Base-by-base conservation (phyloP, 208 protist genomes). In the Strigomonas culicis region DNA sequence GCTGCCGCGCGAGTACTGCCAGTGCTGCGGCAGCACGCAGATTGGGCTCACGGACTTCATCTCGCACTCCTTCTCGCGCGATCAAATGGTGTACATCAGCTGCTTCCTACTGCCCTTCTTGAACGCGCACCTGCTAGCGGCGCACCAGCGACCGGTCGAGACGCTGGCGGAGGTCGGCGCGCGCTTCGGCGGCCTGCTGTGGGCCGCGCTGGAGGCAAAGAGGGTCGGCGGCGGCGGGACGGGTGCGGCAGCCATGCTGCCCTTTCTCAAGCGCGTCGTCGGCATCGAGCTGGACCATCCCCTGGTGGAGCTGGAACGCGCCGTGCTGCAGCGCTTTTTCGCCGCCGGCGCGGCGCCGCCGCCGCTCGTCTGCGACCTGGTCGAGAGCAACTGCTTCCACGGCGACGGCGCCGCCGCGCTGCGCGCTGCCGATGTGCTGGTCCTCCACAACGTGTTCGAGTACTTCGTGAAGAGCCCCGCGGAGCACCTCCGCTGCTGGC, bases 381-480 rank as follows among this genome's bases (percentile, higher is more conserved):
- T 91, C 13, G 61, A 84, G 46, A 82, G 79, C 59, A 56, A 82
- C 59, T 94, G 84, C 66, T 86, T 94, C 63, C 72, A 77, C 4
- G 85, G 77, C 11, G 59, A 66, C 4, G 86, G 85, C 10, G 63
- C 66, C 0, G 64, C 47, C n/a, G 70, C 69, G 4, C 53, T 95
- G 34, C 27, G 57, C 21, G 56, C 28, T 0, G 78, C 78, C 39
- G 74, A 89, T 59, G 68, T 95, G n/a, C 31, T 92, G 13, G 79
- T 95, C 53, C 64, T 95, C 34, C 88, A 95, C 79, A 95, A 95
- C 69, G 85, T 95, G 0, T 95, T 95, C 67, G 85, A 95, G 70
- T 95, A 92, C 65, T 95, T 95, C 64, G 74, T 58, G 53, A 25
- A 56, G 10, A 65, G 74, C 2, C 41, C 59, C 2, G 71, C 74